phyloP scores from a whole-genome alignment of 2,329 filamentous ascomycete species.

The Macrophomina pseudophaseolina region DNA sequence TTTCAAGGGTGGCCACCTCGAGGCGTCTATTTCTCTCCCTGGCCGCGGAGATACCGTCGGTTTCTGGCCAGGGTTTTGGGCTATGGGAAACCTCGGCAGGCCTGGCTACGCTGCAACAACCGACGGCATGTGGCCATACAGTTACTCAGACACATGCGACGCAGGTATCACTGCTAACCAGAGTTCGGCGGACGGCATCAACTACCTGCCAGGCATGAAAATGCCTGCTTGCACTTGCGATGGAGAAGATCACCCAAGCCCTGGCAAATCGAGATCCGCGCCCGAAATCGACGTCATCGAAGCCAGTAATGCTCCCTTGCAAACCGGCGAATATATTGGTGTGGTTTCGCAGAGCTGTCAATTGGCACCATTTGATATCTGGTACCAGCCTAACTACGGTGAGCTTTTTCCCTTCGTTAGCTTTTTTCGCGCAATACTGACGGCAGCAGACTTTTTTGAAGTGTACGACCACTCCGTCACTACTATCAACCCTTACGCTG shows the following conservation, averaged over 20 bases:
- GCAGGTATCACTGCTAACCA: constrained; percentile 74
- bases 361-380: constrained; percentile 72
- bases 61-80: constrained; percentile 79
- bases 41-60: constrained; percentile 69
- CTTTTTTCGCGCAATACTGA: constrained; percentile 27
- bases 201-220: constrained; percentile 71
- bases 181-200: constrained; percentile 69
- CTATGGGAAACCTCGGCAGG: constrained; percentile 74
- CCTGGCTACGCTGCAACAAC: constrained; percentile 73
- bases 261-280: constrained; percentile 68
- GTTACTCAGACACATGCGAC: constrained; percentile 71
- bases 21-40: constrained; percentile 73
- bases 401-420: constrained; percentile 23
- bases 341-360: constrained; percentile 70
- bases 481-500: constrained; percentile 58
- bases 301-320: constrained; percentile 64
- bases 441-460: constrained; percentile 61
- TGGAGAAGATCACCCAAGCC: constrained; percentile 67
- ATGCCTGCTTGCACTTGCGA: constrained; percentile 71
- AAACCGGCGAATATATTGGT: constrained; percentile 60
- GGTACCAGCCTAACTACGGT: constrained; percentile 66
- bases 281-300: constrained; percentile 76
- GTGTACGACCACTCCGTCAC: constrained; percentile 64
- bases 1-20: constrained; percentile 72
- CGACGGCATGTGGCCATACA: constrained; percentile 77